A percentile compares a stretch with the other conserved stretches of the same genome.
These are phyloP conservation scores for Wickerhamiella domercqiae DNA, from an alignment of 805 yeast species.

Conservation along the genomic window DNA sequence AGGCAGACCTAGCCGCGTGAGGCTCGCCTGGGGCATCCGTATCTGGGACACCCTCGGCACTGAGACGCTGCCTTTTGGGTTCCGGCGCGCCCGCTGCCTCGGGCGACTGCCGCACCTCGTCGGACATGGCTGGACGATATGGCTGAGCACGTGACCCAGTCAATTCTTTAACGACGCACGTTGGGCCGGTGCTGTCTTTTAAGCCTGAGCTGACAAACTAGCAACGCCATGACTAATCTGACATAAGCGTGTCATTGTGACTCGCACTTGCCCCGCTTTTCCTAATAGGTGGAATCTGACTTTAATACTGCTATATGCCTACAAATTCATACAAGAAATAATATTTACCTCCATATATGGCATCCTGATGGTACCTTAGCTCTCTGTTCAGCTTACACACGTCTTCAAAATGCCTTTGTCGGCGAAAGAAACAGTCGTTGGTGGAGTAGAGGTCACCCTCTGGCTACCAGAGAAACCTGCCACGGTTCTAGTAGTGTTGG, in stretches of 20 bases:
- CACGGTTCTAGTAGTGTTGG: constrained; percentile 28
- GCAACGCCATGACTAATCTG: background rate
- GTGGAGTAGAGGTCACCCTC: constrained; percentile 36
- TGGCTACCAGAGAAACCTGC: constrained; percentile 15
- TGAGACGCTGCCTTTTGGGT: constrained; percentile 5
- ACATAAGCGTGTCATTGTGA: background rate
- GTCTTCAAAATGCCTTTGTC: too few species aligned
- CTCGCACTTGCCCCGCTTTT: background rate
- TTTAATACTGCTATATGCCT: too few species aligned
- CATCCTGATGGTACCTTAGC: too few species aligned
- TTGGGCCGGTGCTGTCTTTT: background rate
- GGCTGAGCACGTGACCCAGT: background rate
- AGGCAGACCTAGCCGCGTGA: constrained; percentile 1
- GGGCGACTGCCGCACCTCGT: background rate
- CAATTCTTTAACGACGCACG: too few species aligned
- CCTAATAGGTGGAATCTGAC: constrained; percentile 2
- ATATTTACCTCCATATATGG: too few species aligned
- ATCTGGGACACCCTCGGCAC: background rate
- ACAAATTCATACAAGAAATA: too few species aligned
- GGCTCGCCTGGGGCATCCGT: background rate
- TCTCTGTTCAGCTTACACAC: too few species aligned
- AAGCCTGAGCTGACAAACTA: background rate
- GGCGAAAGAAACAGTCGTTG: constrained; percentile 25
- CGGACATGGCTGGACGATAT: background rate
- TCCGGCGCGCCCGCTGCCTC: constrained; percentile 4